Percentiles rank a stretch among this genome's conserved stretches.
Conservation (phyloP, 345 rosid genomes). For the Bretschneidera sinensis region DNA sequence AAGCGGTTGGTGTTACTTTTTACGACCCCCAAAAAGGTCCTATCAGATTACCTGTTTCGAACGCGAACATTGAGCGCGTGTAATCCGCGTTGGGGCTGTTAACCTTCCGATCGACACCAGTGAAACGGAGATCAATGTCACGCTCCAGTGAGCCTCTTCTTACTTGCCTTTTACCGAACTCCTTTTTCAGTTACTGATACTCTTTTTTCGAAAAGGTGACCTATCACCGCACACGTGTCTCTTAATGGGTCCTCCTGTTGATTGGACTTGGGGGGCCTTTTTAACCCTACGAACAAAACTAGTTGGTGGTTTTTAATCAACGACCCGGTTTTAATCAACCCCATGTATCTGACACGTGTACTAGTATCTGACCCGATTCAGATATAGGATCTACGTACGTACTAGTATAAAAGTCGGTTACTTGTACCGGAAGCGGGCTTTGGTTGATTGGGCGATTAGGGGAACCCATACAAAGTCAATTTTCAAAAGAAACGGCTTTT, state of each 20-base stretch:
- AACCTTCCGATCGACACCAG: too few species aligned
- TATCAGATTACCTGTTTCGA: background rate
- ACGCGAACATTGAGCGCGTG: background rate
- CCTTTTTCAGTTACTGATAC: background rate
- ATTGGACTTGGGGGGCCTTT: background rate
- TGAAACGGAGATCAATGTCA: background rate
- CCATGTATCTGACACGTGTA: background rate
- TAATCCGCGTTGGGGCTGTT: background rate
- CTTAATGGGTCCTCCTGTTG: background rate
- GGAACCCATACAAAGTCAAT: too few species aligned
- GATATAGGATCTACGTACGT: too few species aligned
- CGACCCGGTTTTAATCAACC: background rate
- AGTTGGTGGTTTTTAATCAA: background rate
- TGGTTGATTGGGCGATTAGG: too few species aligned
- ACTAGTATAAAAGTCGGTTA: too few species aligned
- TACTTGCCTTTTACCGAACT: too few species aligned
- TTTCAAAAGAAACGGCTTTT: too few species aligned
- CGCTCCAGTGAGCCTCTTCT: background rate
- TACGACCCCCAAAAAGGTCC: background rate
- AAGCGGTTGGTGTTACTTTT: constrained; percentile 22
- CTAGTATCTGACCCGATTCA: too few species aligned
- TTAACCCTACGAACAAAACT: background rate
- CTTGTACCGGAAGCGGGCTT: too few species aligned
- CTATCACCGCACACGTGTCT: constrained; percentile 1
- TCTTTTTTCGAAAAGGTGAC: background rate